Evolutionary conservation across 352 stramenopile genomes (phyloP), one percentile per base, ranked within the genome.

Genomic region (Globisporangium parvum): DNA sequence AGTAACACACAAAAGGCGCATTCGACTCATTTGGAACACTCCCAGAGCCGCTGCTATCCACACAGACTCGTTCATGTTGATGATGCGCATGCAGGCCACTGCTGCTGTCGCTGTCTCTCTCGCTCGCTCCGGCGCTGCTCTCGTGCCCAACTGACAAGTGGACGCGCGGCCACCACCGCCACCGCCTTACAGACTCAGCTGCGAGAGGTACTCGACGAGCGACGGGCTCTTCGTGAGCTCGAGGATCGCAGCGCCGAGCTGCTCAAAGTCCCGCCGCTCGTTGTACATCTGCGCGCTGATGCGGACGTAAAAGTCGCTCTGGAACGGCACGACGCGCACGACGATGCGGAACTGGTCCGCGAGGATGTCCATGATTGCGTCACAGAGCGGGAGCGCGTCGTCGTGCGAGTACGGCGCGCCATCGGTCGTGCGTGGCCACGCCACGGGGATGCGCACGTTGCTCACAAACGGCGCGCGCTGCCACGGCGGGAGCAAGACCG

Each of bases 221-320:
- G 80, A 75, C 28, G 70, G 72, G 2, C 72, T 79, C 57, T 84
- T 85, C 24, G 79, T 91, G 47, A 93, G 63, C 64, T 88, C 75
- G 41, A 87, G 53, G 61, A 93, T 87, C 50, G 84, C 81, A 35
- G 73, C 65, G 28, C 75, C 84, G 18, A 93, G 66, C 51, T 80
- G 69, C 61, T 93, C 80, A 51, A 79, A 93, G 59, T 93, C 84
- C 39, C 69, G 68, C 53, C 84, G 77, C 57, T 93, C 84, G 59
- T 91, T 91, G 70, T 91, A 93, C 51, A 91, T 90, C 66, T 93
- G 84, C 47, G 80, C 77, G 47, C 80, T 91, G 64, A 93, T 88
- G 57, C 80, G 79, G 47, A 85, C 79, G 69, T 88, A 91, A 21
- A 91, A 69, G 11, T 73, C 69, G 50, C 57, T 63, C 62, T 91